A percentile compares a stretch with the other conserved stretches of the same genome.
These are phyloP conservation scores for Stramenopiles sp. DNA, from an alignment of 352 stramenopile genomes.

Conservation along the genomic window DNA sequence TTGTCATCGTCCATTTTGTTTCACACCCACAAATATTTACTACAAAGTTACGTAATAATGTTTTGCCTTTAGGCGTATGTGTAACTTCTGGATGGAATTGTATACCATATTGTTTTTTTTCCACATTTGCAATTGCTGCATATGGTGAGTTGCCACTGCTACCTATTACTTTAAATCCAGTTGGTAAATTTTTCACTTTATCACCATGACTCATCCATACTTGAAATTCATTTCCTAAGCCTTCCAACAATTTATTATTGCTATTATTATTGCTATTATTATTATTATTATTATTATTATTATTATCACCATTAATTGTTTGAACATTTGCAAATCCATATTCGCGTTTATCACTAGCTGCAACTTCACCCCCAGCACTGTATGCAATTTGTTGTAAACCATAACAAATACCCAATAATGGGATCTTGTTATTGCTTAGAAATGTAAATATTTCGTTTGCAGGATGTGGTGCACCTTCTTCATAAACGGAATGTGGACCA, in stretches of 20 bases:
- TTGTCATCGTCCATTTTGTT: slow-evolving; percentile 92
- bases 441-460: slow-evolving; percentile 78
- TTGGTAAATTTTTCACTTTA: slow-evolving; percentile 78
- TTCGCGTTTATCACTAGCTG: slow-evolving; percentile 74
- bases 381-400: slow-evolving; percentile 80
- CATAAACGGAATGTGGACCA: slow-evolving; percentile 86
- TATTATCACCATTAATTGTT: slow-evolving; percentile 27
- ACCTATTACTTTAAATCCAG: slow-evolving; percentile 68
- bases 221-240: slow-evolving; percentile 68
- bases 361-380: slow-evolving; percentile 81
- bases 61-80: slow-evolving; percentile 78
- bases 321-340: slow-evolving; percentile 88
- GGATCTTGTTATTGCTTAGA: slow-evolving; percentile 80
- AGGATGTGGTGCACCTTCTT: slow-evolving; percentile 80
- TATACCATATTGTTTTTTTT: slow-evolving; percentile 82
- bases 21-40: slow-evolving; percentile 77
- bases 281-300: slow-evolving; percentile 8
- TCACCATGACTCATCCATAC: slow-evolving; percentile 99
- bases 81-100: slow-evolving; percentile 85
- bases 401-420: slow-evolving; percentile 95
- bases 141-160: slow-evolving; percentile 69
- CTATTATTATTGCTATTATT: slow-evolving; percentile 13
- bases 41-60: slow-evolving; percentile 91
- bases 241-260: slow-evolving; percentile 13
- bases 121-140: slow-evolving; percentile 76